These are phyloP conservation scores for Naumovozyma baii DNA, from an alignment of 805 yeast species.

Conservation along the genomic window DNA sequence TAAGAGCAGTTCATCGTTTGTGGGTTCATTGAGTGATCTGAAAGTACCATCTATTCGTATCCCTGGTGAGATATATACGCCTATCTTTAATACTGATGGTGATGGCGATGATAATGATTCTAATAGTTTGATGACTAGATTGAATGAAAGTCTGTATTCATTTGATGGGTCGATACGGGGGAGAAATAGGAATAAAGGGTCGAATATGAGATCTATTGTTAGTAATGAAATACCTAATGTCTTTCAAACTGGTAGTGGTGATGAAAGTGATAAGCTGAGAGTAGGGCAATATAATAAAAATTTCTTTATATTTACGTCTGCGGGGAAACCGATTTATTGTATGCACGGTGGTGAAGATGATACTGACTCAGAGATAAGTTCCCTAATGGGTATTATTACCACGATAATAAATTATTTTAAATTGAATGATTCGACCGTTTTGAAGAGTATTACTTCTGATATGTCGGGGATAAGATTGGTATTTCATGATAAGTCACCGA, in stretches of 20 bases:
- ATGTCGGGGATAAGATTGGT: slow-evolving; percentile 33
- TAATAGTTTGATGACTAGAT: background rate
- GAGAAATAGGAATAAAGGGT: background rate
- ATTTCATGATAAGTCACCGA: slow-evolving; percentile 54
- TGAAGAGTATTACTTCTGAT: slow-evolving; percentile 38
- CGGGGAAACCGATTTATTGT: slow-evolving; percentile 84
- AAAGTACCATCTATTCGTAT: too few species aligned
- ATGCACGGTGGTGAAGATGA: slow-evolving; percentile 59
- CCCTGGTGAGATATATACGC: too few species aligned
- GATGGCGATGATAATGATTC: background rate
- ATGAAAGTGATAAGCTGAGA: slow-evolving; percentile 1
- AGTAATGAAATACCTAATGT: slow-evolving; percentile 26
- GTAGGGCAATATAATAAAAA: slow-evolving; percentile 40
- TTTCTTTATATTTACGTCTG: slow-evolving; percentile 66
- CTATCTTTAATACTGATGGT: too few species aligned
- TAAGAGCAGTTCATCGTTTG: too few species aligned
- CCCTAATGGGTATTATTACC: slow-evolving; percentile 72
- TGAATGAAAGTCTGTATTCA: background rate
- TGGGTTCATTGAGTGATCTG: too few species aligned
- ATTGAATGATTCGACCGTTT: slow-evolving; percentile 26
- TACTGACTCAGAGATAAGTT: slow-evolving; percentile 36
- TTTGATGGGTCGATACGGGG: background rate
- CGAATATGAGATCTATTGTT: slow-evolving; percentile 13
- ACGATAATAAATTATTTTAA: slow-evolving; percentile 67
- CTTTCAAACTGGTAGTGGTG: slow-evolving; percentile 6